Base-by-base conservation (phyloP, 257 asterid genomes). In the Leonotis leonurus region DNA sequence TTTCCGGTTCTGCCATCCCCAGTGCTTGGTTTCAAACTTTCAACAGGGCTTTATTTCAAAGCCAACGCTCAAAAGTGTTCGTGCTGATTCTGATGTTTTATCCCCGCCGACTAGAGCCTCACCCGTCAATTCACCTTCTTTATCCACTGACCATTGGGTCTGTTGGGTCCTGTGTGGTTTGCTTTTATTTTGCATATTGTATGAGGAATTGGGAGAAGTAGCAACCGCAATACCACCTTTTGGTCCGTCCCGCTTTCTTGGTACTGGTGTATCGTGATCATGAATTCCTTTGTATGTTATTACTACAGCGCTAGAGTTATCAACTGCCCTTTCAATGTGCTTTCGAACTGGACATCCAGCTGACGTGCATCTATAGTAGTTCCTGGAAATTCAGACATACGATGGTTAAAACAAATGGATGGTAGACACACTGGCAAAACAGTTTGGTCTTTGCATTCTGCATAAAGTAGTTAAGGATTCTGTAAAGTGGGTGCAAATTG, bases 261-360 rank as follows among this genome's bases (percentile, higher is more conserved):
- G 95, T 59, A 86, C 83, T 3, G 97, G 94, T 74, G 75, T 81
- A 78, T 79, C 94, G 46, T 89, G 97, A 72, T 85, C 87, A 45
- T 89, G 97, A 63, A 72, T 79, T 51, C 94, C 97, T 75, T 81
- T 87, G 69, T 83, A 89, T 25, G 94, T 83, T 74, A 89, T 83
- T 73, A 87, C 77, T 56, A 73, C 70, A 22, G 83, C 86, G 60
- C 40, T 78, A 4, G 78, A 59, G 78, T 77, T 74, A 70, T 85
- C 97, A 61, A 73, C 72, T 8, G 89, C 95, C 68, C 62, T 83
- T 77, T 89, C 95, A 8, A 83, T 85, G 82, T 89, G 92, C 81
- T 89, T 89, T 51, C 95, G 82, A 72, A 87, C 94, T 1, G 92
- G 94, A 75, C 95, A 89, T 53, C 94, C 95, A 69, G 88, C 95